Conservation (phyloP, 2,329 filamentous ascomycete species). For the Fusarium nisikadoi region DNA sequence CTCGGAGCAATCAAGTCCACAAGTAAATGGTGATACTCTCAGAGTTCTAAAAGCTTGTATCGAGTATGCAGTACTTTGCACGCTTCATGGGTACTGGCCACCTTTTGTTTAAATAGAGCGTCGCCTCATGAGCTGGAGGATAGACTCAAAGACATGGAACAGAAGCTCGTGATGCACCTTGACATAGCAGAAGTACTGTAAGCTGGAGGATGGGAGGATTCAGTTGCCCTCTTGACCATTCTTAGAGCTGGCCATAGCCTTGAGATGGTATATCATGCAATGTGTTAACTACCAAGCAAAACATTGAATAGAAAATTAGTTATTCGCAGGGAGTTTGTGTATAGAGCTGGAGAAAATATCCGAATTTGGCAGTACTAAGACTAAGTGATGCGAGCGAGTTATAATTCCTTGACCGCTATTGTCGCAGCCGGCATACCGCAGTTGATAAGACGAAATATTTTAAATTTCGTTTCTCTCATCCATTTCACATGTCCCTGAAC, state of each 20-base stretch:
- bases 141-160: neutral
- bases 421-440: no score
- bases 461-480: no score
- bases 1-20: neutral
- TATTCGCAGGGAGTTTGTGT: no score
- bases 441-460: no score
- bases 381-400: no score
- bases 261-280: neutral
- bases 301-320: neutral
- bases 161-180: neutral
- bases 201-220: neutral
- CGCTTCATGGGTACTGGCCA: no score
- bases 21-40: neutral
- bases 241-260: neutral
- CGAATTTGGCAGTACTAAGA: no score
- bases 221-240: neutral
- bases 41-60: neutral
- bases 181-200: neutral
- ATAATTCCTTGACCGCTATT: no score
- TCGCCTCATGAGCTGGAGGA: neutral
- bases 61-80: neutral
- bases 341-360: no score
- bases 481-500: neutral
- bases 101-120: neutral
- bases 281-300: neutral